Conservation (phyloP, 2,329 filamentous ascomycete species). For the Emericellopsis cladophorae region DNA sequence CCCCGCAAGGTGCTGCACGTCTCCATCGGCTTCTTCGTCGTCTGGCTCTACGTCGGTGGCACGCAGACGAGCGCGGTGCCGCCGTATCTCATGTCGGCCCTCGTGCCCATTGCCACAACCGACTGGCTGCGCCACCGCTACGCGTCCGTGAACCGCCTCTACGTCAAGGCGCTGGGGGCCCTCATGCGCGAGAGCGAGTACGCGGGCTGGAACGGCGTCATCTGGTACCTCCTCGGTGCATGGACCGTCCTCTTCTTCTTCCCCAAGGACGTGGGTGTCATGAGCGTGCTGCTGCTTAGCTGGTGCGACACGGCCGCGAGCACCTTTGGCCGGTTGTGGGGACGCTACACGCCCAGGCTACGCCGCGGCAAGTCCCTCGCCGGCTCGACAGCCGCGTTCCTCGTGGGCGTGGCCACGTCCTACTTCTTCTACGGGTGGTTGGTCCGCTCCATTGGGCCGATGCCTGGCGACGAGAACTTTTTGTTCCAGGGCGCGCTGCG, state of each 20-base stretch:
- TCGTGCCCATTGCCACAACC: constrained; percentile 72
- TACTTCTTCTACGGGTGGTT: constrained; percentile 81
- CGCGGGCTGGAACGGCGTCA: constrained; percentile 87
- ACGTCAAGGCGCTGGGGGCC: constrained; percentile 73
- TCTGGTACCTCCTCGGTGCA: constrained; percentile 87
- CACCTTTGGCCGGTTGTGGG: constrained; percentile 84
- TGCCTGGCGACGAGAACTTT: constrained; percentile 54
- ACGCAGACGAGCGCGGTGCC: constrained; percentile 67
- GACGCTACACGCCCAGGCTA: constrained; percentile 75
- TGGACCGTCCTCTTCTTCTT: constrained; percentile 79
- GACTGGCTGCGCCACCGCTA: constrained; percentile 79
- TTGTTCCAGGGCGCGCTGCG: constrained; percentile 70
- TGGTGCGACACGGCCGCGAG: constrained; percentile 98
- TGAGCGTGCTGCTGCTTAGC: constrained; percentile 79
- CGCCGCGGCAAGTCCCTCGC: constrained; percentile 84
- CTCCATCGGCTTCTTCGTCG: constrained; percentile 88
- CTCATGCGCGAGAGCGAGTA: constrained; percentile 97
- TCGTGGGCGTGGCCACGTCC: constrained; percentile 73
- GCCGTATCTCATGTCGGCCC: constrained; percentile 66
- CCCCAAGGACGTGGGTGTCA: constrained; percentile 84
- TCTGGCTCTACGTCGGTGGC: constrained; percentile 73
- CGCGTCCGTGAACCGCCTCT: constrained; percentile 70
- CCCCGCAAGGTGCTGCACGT: constrained; percentile 88
- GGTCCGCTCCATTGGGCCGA: constrained; percentile 54
- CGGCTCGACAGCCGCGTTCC: constrained; percentile 72